Conservation (phyloP, 2,329 filamentous ascomycete genomes). For the Fusarium sp. region DNA sequence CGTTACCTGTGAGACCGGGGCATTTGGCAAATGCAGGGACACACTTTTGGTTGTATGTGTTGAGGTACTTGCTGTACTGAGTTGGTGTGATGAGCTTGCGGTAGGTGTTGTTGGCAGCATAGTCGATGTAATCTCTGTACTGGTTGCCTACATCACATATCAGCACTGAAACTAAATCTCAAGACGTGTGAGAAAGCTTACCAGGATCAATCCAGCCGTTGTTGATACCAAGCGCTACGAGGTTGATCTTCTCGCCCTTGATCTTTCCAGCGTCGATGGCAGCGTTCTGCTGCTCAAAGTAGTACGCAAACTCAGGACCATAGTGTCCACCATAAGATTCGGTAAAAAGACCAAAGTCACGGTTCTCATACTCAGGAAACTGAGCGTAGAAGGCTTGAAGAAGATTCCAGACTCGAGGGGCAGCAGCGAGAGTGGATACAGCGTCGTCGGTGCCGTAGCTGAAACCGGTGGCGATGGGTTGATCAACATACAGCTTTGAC, state of each 20-base stretch:
- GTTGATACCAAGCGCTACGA: slow-evolving; percentile 63
- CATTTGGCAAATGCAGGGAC: slow-evolving; percentile 38
- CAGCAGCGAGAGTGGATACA: slow-evolving; percentile 44
- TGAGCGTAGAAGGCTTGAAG: slow-evolving; percentile 70
- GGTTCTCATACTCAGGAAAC: slow-evolving; percentile 69
- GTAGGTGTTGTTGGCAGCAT: slow-evolving; percentile 47
- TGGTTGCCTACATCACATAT: slow-evolving; percentile 12
- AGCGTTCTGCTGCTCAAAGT: slow-evolving; percentile 65
- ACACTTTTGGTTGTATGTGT: slow-evolving; percentile 43
- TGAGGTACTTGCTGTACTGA: slow-evolving; percentile 30
- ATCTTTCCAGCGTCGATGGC: slow-evolving; percentile 56
- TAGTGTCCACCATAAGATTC: slow-evolving; percentile 67
- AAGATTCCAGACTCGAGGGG: slow-evolving; percentile 58
- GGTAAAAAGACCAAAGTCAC: slow-evolving; percentile 64
- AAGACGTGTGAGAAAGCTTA: background rate
- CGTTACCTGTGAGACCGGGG: slow-evolving; percentile 22
- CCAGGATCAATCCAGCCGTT: slow-evolving; percentile 64
- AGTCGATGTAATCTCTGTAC: slow-evolving; percentile 45
- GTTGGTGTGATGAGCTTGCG: slow-evolving; percentile 39
- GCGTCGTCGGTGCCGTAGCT: slow-evolving; percentile 38
- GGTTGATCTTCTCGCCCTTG: slow-evolving; percentile 53
- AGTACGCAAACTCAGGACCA: slow-evolving; percentile 63
- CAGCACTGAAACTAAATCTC: fast-evolving
- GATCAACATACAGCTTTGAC: slow-evolving; percentile 69
- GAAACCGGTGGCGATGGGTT: slow-evolving; percentile 55